These are phyloP conservation scores for Blastobotrys peoriensis DNA, from an alignment of 805 yeast species.

Conservation along the genomic window DNA sequence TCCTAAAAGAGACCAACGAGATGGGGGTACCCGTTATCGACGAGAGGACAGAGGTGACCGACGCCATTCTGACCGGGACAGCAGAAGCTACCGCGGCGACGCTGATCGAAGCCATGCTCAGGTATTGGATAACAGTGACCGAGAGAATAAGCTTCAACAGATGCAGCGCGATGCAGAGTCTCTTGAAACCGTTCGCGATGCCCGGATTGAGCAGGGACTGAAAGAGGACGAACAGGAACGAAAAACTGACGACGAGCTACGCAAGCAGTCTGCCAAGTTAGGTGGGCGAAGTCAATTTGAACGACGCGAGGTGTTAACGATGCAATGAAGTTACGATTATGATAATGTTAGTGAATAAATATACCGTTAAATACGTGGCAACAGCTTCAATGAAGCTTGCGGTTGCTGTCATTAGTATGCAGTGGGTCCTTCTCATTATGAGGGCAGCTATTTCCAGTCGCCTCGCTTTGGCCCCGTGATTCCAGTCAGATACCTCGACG, in stretches of 20 bases:
- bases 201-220: not conserved
- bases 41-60: constrained; percentile 3
- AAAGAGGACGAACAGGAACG: not conserved
- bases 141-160: not conserved
- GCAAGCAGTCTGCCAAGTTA: not conserved
- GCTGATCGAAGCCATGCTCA: not conserved
- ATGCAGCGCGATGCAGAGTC: not conserved
- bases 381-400: not conserved
- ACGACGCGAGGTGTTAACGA: constrained; percentile 4
- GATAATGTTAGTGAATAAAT: constrained; percentile 2
- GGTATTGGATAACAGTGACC: not conserved
- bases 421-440: not conserved
- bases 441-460: constrained; percentile 5
- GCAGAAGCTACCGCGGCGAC: not conserved
- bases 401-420: not conserved
- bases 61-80: not conserved
- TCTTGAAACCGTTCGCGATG: not conserved
- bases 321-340: not conserved
- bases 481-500: constrained; percentile 18
- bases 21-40: not conserved
- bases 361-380: not conserved
- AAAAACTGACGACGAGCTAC: not conserved
- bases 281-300: constrained; percentile 1
- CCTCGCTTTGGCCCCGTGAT: constrained; percentile 17
- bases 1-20: constrained; percentile 1